Base-by-base conservation (phyloP, 2,329 filamentous ascomycete species). In the Aspergillus fischeri region DNA sequence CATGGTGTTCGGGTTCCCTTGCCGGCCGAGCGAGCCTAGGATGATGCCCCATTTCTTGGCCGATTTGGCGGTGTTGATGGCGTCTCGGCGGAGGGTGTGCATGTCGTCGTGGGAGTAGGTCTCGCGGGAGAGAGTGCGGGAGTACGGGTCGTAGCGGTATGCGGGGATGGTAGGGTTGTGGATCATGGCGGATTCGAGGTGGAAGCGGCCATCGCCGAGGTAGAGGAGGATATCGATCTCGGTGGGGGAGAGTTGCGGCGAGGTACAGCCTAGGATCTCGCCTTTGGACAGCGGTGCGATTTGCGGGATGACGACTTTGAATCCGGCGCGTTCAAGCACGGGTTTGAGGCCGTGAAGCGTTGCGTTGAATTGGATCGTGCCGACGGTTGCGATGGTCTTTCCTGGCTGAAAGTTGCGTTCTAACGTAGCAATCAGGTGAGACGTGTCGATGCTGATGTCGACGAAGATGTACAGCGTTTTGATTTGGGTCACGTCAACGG, bases 151-250 rank as follows among this genome's bases (percentile, higher is more conserved):
- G 74, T 99, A 99, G 62, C 94, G 85, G 76, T 97, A 99, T 1
- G 95, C 93, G 0, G 93, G 90, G 38, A 97, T 85, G 4, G 80
- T 77, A 0, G 95, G 94, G 75, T 99, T 99, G 71, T 97, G 94
- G 64, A 99, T 99, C 93, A 99, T 99, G 69, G 95, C 93, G 68
- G 91, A 95, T 76, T 99, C 94, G 47, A 99, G 88, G 73, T 99
- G 94, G 79, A 97, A 97, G 58, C 92, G 85, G 11, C 92, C 92
- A 70, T 97, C 92, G 49, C 92, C 92, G 14, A 97, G 85, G 72
- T 97, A 97, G 1, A 97, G 79, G 49, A 97, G 88, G 61, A 91
- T 76, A 69, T 96, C 90, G 24, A 92, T 84, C 41, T 80, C 78
- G 42, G 76, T 67, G n/a, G 78, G 70, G 14, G 79, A 67, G n/a